Percentiles rank a stretch among this genome's conserved stretches.
Conservation (phyloP, 2,329 filamentous ascomycete species). For the Xylaria sp. region DNA sequence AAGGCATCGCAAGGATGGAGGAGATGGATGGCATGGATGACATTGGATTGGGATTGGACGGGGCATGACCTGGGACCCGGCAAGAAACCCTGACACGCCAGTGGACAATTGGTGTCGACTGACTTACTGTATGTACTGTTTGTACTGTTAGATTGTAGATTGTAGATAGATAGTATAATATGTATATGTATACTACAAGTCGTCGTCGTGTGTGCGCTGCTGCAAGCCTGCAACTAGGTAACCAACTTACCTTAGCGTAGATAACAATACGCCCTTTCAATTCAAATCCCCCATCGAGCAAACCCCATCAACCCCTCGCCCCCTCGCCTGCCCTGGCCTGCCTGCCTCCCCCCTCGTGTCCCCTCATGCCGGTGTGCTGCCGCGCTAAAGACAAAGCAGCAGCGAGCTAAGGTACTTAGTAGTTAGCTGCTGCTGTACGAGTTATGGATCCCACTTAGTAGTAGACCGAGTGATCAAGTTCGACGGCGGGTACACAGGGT, state of each 20-base stretch:
- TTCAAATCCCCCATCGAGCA: background rate
- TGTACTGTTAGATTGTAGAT: too few species aligned
- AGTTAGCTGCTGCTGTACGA: background rate
- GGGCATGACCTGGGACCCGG: too few species aligned
- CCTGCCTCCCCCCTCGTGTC: constrained; percentile 4
- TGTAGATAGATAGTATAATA: too few species aligned
- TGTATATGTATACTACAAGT: too few species aligned
- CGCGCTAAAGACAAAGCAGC: constrained; percentile 4
- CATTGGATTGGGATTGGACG: too few species aligned
- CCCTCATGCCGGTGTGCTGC: constrained; percentile 5
- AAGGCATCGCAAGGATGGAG: background rate
- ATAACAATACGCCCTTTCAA: too few species aligned
- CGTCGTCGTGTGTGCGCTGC: too few species aligned
- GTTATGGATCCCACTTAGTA: background rate
- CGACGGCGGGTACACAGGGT: constrained; percentile 2
- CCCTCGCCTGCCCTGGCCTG: too few species aligned
- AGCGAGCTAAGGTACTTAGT: background rate
- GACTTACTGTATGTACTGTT: too few species aligned
- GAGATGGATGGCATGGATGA: too few species aligned
- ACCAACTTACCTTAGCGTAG: too few species aligned
- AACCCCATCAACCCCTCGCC: constrained; percentile 10
- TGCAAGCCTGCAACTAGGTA: too few species aligned
- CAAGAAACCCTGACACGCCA: background rate
- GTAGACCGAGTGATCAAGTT: background rate
- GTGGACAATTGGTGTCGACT: background rate